Conservation (phyloP, 805 yeast genomes). For the Brettanomyces sp. region DNA sequence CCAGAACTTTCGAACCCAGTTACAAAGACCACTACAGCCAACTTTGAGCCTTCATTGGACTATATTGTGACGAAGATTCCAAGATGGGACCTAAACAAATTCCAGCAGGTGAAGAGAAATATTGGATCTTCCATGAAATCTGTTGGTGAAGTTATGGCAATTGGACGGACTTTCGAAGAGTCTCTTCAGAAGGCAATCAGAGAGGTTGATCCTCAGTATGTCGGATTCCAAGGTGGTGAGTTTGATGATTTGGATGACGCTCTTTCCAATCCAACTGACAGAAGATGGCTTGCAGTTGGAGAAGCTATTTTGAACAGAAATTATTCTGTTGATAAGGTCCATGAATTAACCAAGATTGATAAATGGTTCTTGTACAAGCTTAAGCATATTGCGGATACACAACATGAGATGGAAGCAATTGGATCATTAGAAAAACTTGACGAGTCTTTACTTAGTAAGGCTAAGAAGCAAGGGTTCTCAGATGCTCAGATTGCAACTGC, state of each 20-base stretch:
- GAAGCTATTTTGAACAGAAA: constrained; percentile 90
- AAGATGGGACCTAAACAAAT: constrained; percentile 95
- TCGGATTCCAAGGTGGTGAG: constrained; percentile 85
- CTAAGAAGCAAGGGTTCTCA: constrained; percentile 91
- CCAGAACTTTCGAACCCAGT: constrained; percentile 96
- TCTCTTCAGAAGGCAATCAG: constrained; percentile 96
- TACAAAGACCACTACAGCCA: constrained; percentile 91
- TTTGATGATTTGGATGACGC: constrained; percentile 70
- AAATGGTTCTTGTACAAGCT: constrained; percentile 92
- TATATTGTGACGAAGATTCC: constrained; percentile 96
- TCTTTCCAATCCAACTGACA: constrained; percentile 81
- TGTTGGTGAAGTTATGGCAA: constrained; percentile 99
- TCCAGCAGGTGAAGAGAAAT: constrained; percentile 88
- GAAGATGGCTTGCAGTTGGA: constrained; percentile 97
- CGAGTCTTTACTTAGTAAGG: constrained; percentile 60
- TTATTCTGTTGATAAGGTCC: constrained; percentile 86
- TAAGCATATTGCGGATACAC: constrained; percentile 86
- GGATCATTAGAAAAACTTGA: constrained; percentile 52
- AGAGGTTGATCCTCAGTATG: constrained; percentile 83
- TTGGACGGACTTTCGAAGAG: constrained; percentile 96
- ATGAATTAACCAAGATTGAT: constrained; percentile 86
- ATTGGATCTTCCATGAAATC: constrained; percentile 97
- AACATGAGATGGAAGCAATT: constrained; percentile 63
- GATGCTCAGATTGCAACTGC: constrained; percentile 86
- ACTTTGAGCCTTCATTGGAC: constrained; percentile 94